Percentiles rank a stretch among this genome's conserved stretches.
phyloP scores from a whole-genome alignment of 768 basidiomycete species.

The Phanerodontia chrysosporium region DNA sequence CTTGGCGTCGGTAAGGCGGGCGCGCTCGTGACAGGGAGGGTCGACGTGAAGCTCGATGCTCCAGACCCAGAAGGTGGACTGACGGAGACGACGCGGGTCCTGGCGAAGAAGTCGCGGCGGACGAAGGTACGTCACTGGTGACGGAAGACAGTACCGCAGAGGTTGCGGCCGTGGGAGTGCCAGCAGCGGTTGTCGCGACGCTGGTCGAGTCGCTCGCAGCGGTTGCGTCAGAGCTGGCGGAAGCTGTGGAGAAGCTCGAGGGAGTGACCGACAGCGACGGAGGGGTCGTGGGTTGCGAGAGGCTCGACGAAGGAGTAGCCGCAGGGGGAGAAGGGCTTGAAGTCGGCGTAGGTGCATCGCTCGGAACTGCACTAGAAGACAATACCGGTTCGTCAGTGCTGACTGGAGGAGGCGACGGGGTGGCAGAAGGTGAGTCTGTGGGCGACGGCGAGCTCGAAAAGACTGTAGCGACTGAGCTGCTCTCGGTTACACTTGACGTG shows the following conservation, averaged over 20 bases:
- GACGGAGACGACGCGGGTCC: neutral
- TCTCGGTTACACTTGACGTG: neutral
- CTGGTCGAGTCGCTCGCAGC: neutral
- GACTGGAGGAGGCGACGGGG: neutral
- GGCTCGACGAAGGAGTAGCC: neutral
- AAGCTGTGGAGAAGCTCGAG: no score
- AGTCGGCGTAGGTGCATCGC: neutral
- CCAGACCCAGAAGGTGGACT: neutral
- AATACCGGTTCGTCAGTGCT: no score
- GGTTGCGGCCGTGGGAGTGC: neutral
- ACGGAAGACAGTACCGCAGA: neutral
- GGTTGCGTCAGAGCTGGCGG: neutral
- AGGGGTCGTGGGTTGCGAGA: neutral
- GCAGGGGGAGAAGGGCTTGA: no score
- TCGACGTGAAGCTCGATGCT: neutral
- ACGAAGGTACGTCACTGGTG: neutral
- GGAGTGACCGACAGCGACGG: neutral
- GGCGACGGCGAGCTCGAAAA: no score
- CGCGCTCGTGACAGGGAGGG: neutral
- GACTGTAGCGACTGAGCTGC: neutral
- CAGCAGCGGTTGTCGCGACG: neutral
- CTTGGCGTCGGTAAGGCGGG: neutral
- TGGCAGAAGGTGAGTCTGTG: no score
- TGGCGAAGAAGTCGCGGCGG: neutral
- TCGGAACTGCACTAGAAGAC: neutral